Conservation (phyloP, 345 rosid genomes). For the Lepidium aucheri region DNA sequence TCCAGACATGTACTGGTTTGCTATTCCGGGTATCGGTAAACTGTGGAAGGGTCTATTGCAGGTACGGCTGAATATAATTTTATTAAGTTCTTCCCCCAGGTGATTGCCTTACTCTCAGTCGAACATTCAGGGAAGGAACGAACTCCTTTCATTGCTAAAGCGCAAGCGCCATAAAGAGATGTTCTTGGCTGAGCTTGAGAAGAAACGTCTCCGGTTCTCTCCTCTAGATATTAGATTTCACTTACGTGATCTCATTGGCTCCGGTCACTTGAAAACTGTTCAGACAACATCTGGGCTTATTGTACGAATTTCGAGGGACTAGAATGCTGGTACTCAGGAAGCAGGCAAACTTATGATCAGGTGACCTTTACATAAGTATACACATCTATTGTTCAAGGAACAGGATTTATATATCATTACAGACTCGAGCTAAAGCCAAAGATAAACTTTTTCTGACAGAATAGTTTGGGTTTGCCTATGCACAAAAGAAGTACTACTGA, state of each 20-base stretch:
- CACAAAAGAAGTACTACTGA: background rate
- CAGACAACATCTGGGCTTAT: conserved; percentile 54
- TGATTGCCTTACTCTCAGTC: background rate
- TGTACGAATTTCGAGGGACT: conserved; percentile 59
- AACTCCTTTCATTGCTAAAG: conserved; percentile 66
- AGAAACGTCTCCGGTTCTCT: conserved; percentile 68
- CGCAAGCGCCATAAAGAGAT: conserved; percentile 85
- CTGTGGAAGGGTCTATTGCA: conserved; percentile 77
- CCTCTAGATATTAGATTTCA: conserved; percentile 93
- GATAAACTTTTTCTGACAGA: background rate
- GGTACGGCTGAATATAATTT: conserved; percentile 30
- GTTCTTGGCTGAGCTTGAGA: conserved; percentile 79
- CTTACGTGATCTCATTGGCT: conserved; percentile 89
- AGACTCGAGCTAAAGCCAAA: background rate
- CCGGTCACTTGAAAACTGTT: conserved; percentile 62
- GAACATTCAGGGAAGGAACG: conserved; percentile 73
- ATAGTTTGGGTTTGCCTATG: background rate
- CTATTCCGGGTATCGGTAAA: conserved; percentile 79
- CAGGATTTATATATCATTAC: background rate
- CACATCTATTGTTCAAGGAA: background rate
- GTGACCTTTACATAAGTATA: background rate
- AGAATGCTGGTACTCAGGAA: background rate
- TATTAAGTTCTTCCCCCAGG: background rate
- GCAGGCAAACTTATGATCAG: background rate
- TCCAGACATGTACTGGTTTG: conserved; percentile 85